A percentile compares a stretch with the other conserved stretches of the same genome.
These are phyloP conservation scores for Rhexocercosporidium sp. DNA, from an alignment of 2,329 filamentous ascomycete species.

Conservation along the genomic window DNA sequence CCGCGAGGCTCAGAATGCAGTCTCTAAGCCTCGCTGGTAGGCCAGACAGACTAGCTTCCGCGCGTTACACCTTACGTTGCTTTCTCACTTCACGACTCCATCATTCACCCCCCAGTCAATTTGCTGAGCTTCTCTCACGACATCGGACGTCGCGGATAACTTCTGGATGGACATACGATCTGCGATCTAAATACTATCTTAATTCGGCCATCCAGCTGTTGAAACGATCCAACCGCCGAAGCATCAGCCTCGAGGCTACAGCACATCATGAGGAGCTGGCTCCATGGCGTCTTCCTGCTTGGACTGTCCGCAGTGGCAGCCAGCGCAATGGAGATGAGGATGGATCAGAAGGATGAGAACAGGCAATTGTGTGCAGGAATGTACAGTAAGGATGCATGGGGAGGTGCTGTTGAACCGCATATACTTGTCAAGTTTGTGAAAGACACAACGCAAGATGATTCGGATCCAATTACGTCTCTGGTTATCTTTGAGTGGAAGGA, in stretches of 20 bases:
- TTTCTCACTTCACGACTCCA: conserved; percentile 13
- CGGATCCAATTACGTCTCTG: conserved; percentile 80
- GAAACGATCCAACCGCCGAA: not conserved
- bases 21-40: conserved; percentile 10
- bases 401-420: conserved; percentile 85
- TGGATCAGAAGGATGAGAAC: conserved; percentile 76
- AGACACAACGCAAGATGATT: conserved; percentile 59
- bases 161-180: conserved; percentile 29
- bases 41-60: conserved; percentile 4
- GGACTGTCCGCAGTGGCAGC: conserved; percentile 59
- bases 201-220: not conserved
- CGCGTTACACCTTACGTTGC: conserved; percentile 29
- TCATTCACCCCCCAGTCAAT: conserved; percentile 2
- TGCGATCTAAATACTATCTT: conserved; percentile 9
- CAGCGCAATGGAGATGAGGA: conserved; percentile 60
- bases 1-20: conserved; percentile 20
- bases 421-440: conserved; percentile 82
- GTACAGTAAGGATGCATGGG: conserved; percentile 91
- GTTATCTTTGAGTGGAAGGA: conserved; percentile 96
- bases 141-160: not conserved
- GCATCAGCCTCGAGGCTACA: conserved; percentile 37
- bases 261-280: conserved; percentile 59
- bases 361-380: conserved; percentile 87
- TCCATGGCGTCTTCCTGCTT: conserved; percentile 55
- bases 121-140: not conserved